Conservation (phyloP, 176 grass and related monocot genomes). For the Hsuehochloa calcarea region DNA sequence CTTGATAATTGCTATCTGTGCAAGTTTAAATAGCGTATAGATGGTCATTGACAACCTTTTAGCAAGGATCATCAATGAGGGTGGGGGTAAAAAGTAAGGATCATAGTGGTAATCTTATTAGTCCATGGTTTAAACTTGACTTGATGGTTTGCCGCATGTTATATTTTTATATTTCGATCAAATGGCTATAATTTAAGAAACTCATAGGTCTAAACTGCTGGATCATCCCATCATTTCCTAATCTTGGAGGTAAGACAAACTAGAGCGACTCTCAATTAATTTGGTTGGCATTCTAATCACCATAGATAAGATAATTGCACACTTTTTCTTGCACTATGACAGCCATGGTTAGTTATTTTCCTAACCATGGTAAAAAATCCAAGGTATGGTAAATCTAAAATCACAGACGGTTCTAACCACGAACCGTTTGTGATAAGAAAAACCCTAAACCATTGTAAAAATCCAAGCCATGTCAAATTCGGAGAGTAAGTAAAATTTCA, state of each 20-base stretch:
- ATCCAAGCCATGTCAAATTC: too few species aligned
- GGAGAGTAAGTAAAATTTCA: too few species aligned
- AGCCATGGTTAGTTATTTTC: too few species aligned
- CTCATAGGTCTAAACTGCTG: not conserved
- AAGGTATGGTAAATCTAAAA: too few species aligned
- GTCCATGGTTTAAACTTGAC: too few species aligned
- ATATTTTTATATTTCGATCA: too few species aligned
- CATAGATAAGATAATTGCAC: not conserved
- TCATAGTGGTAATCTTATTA: not conserved
- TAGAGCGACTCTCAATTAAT: not conserved
- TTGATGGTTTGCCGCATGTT: too few species aligned
- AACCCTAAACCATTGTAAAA: too few species aligned
- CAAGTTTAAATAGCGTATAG: not conserved
- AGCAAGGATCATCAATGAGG: not conserved
- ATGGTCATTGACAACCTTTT: not conserved
- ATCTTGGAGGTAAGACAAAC: constrained; percentile 12
- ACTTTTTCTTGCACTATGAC: not conserved
- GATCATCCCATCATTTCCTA: not conserved
- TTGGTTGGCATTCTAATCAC: not conserved
- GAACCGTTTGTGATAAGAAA: too few species aligned
- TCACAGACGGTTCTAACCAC: too few species aligned
- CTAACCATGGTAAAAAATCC: too few species aligned
- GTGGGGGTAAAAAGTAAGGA: not conserved
- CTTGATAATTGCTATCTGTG: not conserved
- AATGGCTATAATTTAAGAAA: not conserved